phyloP scores from a whole-genome alignment of 2,329 filamentous ascomycete species.

The Ceratocystis destructans region DNA sequence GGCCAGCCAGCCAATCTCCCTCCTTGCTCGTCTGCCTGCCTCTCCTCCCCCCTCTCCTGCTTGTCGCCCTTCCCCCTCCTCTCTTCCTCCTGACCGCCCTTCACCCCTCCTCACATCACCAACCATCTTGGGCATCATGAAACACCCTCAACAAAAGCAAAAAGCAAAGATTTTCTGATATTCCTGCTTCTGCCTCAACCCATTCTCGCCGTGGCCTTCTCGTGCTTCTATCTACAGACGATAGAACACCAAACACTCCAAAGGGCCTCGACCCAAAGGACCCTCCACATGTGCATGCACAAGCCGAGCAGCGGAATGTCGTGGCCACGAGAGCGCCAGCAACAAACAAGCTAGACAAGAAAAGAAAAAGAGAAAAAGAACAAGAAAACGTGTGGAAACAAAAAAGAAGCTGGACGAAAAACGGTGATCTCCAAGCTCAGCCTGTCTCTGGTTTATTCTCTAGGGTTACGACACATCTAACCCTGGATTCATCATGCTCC shows the following conservation, averaged over 20 bases:
- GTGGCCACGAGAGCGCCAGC: no score
- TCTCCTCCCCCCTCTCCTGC: background rate
- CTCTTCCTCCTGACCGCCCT: background rate
- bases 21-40: background rate
- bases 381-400: no score
- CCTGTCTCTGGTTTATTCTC: no score
- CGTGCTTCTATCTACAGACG: no score
- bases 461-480: background rate
- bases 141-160: background rate
- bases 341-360: no score
- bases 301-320: no score
- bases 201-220: background rate
- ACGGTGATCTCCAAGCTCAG: no score
- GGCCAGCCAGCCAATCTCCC: background rate
- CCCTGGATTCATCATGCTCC: background rate
- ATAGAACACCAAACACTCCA: no score
- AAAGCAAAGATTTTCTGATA: background rate
- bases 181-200: background rate
- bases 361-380: no score
- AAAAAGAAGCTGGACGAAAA: no score
- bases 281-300: no score
- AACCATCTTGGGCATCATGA: conserved; percentile 1
- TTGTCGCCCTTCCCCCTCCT: background rate
- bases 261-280: no score
- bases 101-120: background rate